Percentiles rank a stretch among this genome's conserved stretches.
Evolutionary conservation across 1,139 yeast species (phyloP).

Genomic region (Candida sojae): DNA sequence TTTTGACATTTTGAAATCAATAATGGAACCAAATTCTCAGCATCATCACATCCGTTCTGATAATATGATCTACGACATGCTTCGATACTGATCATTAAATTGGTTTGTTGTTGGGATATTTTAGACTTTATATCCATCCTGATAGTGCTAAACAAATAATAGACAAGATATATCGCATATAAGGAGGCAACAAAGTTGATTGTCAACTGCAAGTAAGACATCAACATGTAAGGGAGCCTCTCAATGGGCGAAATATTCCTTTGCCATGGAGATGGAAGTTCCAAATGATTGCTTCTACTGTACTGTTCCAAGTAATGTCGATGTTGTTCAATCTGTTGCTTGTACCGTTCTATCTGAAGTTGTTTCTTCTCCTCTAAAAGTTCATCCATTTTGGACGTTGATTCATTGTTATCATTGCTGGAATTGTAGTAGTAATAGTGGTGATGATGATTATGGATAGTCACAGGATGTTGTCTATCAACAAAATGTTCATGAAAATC

Average conservation of each 20-base stretch:
- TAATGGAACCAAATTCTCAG: constrained; percentile 60
- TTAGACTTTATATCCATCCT: constrained; percentile 54
- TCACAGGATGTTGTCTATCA: constrained; percentile 20
- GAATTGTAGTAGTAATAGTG: constrained; percentile 17
- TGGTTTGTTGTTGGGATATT: constrained; percentile 41
- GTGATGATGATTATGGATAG: constrained; percentile 50
- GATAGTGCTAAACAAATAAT: constrained; percentile 46
- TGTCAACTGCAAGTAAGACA: constrained; percentile 59
- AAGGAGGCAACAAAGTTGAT: constrained; percentile 48
- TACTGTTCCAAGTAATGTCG: constrained; percentile 1
- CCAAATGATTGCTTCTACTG: constrained; percentile 4
- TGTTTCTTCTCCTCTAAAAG: constrained; percentile 1
- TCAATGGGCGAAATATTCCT: constrained; percentile 37
- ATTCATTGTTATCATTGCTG: constrained; percentile 7
- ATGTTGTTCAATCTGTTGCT: constrained; percentile 5
- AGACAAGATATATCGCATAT: constrained; percentile 43
- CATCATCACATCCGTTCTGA: constrained; percentile 55
- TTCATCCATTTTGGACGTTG: background rate
- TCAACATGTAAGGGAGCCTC: constrained; percentile 49
- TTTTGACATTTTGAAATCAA: constrained; percentile 54
- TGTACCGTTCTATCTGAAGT: constrained; percentile 4
- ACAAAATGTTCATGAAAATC: background rate
- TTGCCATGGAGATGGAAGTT: constrained; percentile 54
- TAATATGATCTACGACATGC: constrained; percentile 52
- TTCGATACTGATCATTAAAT: constrained; percentile 41